A percentile compares a stretch with the other conserved stretches of the same genome.
Conservation (phyloP, 306 rosid genomes). For the Lupinus albus region DNA sequence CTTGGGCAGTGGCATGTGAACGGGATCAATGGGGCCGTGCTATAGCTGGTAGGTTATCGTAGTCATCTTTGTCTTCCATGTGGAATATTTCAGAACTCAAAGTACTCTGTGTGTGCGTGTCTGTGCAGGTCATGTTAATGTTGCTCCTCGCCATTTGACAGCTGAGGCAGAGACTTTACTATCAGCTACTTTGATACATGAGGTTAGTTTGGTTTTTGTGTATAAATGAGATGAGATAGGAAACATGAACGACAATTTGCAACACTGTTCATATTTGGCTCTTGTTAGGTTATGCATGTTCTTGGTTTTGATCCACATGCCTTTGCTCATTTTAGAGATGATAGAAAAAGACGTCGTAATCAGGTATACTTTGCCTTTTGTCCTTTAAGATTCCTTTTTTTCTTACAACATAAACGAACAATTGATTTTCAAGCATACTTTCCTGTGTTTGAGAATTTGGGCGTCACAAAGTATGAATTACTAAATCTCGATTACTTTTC, state of each 20-base stretch:
- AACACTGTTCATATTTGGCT: constrained; percentile 34
- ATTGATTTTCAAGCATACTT: constrained; percentile 28
- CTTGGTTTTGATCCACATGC: constrained; percentile 99
- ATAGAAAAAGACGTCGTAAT: constrained; percentile 85
- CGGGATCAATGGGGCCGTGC: constrained; percentile 99
- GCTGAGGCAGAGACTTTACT: constrained; percentile 97
- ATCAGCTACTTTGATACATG: constrained; percentile 91
- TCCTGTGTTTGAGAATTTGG: constrained; percentile 20
- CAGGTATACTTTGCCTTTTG: constrained; percentile 54
- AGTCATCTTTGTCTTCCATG: constrained; percentile 34
- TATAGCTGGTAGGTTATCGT: constrained; percentile 74
- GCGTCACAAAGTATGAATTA: constrained; percentile 9
- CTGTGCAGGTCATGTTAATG: constrained; percentile 87
- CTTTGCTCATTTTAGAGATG: constrained; percentile 97
- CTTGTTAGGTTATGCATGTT: constrained; percentile 91
- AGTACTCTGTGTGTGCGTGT: background rate
- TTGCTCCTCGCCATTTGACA: constrained; percentile 98
- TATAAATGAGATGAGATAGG: constrained; percentile 28
- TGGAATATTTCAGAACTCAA: constrained; percentile 35
- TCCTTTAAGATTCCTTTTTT: constrained; percentile 22
- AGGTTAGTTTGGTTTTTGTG: constrained; percentile 58
- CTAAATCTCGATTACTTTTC: constrained; percentile 22
- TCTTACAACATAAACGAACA: constrained; percentile 2
- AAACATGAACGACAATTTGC: constrained; percentile 30
- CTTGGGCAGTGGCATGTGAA: constrained; percentile 99